A percentile compares a stretch with the other conserved stretches of the same genome.
Conservation (phyloP, 1,139 yeast species). For the Pichia sp. region DNA sequence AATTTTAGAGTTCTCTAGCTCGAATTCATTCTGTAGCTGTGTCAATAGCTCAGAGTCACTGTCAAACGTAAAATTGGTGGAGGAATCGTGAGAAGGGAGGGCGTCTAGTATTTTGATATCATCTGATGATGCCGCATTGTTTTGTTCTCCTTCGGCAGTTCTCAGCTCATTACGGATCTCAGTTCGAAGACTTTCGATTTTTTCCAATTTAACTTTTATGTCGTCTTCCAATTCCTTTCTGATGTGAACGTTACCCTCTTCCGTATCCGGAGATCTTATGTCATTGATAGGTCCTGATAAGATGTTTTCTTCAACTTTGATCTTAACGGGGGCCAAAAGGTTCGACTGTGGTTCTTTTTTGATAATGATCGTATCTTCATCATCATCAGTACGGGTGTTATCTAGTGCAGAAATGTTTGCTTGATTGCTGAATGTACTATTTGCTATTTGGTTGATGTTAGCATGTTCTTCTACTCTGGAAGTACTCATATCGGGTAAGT, state of each 20-base stretch:
- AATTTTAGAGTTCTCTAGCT: conserved; percentile 25
- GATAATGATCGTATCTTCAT: not conserved
- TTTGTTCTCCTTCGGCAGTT: not conserved
- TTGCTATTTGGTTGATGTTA: conserved; percentile 5
- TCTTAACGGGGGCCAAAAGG: not conserved
- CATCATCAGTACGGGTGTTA: not conserved
- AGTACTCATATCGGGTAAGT: not conserved
- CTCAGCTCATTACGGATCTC: conserved; percentile 10
- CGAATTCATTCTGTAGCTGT: conserved; percentile 25
- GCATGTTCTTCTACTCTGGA: not conserved
- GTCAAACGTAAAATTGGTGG: conserved; percentile 8
- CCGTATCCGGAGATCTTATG: not conserved
- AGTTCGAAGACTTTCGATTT: not conserved
- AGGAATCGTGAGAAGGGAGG: not conserved
- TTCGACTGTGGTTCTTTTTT: not conserved
- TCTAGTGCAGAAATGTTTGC: not conserved
- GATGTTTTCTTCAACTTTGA: not conserved
- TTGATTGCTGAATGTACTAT: conserved; percentile 10
- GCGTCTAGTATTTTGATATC: conserved; percentile 3
- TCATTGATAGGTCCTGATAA: conserved; percentile 3
- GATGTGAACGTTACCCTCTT: not conserved
- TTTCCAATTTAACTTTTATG: conserved; percentile 8
- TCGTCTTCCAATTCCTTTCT: conserved; percentile 4
- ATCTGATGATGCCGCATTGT: not conserved
- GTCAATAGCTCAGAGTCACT: conserved; percentile 23